Base-by-base conservation (phyloP, 2,329 filamentous ascomycete genomes). In the Ophiocordyceps unilateralis region DNA sequence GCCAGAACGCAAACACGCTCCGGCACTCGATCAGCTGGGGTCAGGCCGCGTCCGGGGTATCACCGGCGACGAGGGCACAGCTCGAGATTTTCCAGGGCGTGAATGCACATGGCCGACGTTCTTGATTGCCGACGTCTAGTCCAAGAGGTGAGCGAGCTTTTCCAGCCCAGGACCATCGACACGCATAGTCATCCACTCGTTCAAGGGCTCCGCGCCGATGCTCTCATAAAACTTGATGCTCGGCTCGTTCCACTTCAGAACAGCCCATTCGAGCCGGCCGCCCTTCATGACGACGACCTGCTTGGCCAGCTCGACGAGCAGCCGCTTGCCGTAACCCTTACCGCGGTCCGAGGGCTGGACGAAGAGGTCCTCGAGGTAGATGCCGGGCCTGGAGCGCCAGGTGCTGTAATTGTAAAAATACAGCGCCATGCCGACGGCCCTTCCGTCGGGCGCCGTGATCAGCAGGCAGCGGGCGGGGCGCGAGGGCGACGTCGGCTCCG, bases 381-480 rank as follows among this genome's bases (percentile, higher is more conserved):
- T 83, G 3, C 89, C 89, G 0, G 88, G 77, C 39, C 74, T 75
- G n/a, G 83, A 76, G 9, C 83, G 76, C 91, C 91, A 96, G 1
- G 89, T 95, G 55, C 80, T 86, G 64, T 94, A 96, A 64, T 89
- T 96, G 69, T 89, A 87, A 61, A 93, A 96, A 65, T 87, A 95
- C 36, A 95, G 64, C 1, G 87, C 87, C 74, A 95, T 85, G 40
- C 82, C 86, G 0, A 76, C 83, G 1, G 59, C 59, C 34, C 63
- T 56, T 11, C 66, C 60, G 6, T 64, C 60, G 11, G 67, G 62
- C 20, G 70, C 62, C 50, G 69, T 68, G 43, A 89, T 63, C 10
- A 93, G 63, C 28, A 93, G 69, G 41, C 84, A 89, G 47, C 85
- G 82, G 17, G 87, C 83, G 24, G 81, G 84, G n/a, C 65, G 66